Conservation (phyloP, 805 yeast species). For the Huiozyma sinensis region DNA sequence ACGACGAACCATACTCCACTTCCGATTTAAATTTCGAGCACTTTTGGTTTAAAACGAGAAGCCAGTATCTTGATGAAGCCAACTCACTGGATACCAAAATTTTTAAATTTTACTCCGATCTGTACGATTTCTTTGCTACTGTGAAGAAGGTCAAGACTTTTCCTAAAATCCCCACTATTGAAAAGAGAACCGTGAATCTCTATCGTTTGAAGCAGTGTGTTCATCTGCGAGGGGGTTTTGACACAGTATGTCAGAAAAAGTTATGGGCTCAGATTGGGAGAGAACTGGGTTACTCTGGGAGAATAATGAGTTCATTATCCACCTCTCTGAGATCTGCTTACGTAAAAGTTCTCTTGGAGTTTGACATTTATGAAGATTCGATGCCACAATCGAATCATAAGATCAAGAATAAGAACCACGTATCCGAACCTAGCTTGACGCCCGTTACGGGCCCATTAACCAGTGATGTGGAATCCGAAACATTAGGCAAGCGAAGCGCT, state of each 20-base stretch:
- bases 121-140: conserved; percentile 33
- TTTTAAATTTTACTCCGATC: conserved; percentile 37
- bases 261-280: conserved; percentile 79
- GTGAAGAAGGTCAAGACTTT: conserved; percentile 10
- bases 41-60: conserved; percentile 19
- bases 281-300: conserved; percentile 67
- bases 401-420: too few species aligned
- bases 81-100: conserved; percentile 32
- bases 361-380: conserved; percentile 13
- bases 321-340: conserved; percentile 55
- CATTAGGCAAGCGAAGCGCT: background rate
- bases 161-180: conserved; percentile 51
- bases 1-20: background rate
- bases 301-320: conserved; percentile 60
- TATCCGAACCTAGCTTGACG: too few species aligned
- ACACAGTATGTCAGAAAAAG: conserved; percentile 50
- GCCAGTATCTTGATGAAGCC: conserved; percentile 24
- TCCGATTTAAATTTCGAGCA: conserved; percentile 11
- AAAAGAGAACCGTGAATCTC: conserved; percentile 55
- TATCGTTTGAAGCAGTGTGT: conserved; percentile 50
- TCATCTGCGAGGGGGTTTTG: conserved; percentile 54
- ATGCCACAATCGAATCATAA: too few species aligned
- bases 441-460: too few species aligned
- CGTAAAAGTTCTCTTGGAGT: conserved; percentile 32
- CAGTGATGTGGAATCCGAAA: background rate